Evolutionary conservation across 768 basidiomycete species (phyloP).

Genomic region (Obba rivulosa): DNA sequence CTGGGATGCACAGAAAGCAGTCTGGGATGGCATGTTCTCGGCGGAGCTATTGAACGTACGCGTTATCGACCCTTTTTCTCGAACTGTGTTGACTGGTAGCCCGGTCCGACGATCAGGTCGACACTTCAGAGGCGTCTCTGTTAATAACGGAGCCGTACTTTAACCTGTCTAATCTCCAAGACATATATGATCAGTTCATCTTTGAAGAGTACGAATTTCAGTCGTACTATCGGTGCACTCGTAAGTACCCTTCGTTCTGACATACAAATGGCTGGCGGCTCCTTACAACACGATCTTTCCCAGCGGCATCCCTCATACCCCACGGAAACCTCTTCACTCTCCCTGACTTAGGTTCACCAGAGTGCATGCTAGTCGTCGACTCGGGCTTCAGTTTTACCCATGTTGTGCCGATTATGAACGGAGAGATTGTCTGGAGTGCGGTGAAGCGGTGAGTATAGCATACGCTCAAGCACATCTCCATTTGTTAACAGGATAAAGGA

Average conservation of each 20-base stretch:
- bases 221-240: constrained; percentile 74
- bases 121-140: constrained; percentile 67
- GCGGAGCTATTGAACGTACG: constrained; percentile 29
- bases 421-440: constrained; percentile 70
- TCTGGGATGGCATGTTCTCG: constrained; percentile 91
- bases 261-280: constrained; percentile 15
- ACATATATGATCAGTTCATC: constrained; percentile 90
- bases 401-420: constrained; percentile 76
- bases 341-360: constrained; percentile 47
- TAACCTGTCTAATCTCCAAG: constrained; percentile 88
- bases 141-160: constrained; percentile 93
- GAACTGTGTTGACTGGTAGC: not conserved
- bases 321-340: constrained; percentile 64
- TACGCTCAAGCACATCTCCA: not conserved
- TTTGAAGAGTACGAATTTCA: constrained; percentile 96
- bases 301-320: constrained; percentile 78
- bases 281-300: constrained; percentile 1
- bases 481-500: constrained; percentile 38
- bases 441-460: constrained; percentile 62
- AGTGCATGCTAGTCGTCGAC: constrained; percentile 82
- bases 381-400: constrained; percentile 95
- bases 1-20: constrained; percentile 92
- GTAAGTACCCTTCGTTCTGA: constrained; percentile 41
- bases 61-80: constrained; percentile 19
- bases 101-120: constrained; percentile 56